Evolutionary conservation across 2,329 filamentous ascomycete species (phyloP).

Genomic region (Tetracladium maxilliforme): DNA sequence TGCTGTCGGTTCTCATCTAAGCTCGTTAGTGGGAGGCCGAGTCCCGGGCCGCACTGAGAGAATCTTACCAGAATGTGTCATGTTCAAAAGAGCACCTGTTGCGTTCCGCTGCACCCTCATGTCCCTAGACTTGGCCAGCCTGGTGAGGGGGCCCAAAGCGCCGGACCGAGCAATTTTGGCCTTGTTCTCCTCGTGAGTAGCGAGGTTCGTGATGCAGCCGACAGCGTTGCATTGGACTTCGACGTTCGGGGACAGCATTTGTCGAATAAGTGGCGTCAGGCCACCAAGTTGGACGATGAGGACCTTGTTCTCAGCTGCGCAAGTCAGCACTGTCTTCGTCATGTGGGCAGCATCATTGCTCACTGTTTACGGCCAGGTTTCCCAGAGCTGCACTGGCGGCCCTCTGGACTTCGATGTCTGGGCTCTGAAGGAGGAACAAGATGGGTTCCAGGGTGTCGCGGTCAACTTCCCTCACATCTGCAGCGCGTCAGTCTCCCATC

Average conservation of each 20-base stretch:
- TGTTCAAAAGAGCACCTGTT: conserved; percentile 89
- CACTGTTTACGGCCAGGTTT: conserved; percentile 95
- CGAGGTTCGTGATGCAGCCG: conserved; percentile 95
- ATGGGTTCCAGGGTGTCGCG: conserved; percentile 92
- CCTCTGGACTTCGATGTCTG: conserved; percentile 92
- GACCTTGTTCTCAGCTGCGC: conserved; percentile 91
- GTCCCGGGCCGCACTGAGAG: neutral
- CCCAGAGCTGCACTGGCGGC: conserved; percentile 92
- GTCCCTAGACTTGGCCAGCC: conserved; percentile 90
- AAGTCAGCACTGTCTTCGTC: conserved; percentile 21
- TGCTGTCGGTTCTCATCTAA: conserved; percentile 94
- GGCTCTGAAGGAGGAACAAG: conserved; percentile 83
- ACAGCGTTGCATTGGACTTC: conserved; percentile 99
- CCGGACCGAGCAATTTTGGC: conserved; percentile 95
- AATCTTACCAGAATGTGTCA: conserved; percentile 87
- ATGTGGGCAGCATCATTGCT: conserved; percentile 1
- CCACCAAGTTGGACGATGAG: conserved; percentile 88
- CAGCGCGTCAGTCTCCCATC: too few relatives aligned
- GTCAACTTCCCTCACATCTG: conserved; percentile 94
- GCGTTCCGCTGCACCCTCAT: conserved; percentile 98
- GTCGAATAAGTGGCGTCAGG: conserved; percentile 79
- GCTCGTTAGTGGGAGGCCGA: conserved; percentile 3
- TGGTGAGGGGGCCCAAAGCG: conserved; percentile 77
- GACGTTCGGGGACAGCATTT: conserved; percentile 97
- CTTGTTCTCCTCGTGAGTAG: conserved; percentile 98